Percentiles rank a stretch among this genome's conserved stretches.
phyloP scores from a whole-genome alignment of 352 stramenopile species.

The Phytophthora foliorum region DNA sequence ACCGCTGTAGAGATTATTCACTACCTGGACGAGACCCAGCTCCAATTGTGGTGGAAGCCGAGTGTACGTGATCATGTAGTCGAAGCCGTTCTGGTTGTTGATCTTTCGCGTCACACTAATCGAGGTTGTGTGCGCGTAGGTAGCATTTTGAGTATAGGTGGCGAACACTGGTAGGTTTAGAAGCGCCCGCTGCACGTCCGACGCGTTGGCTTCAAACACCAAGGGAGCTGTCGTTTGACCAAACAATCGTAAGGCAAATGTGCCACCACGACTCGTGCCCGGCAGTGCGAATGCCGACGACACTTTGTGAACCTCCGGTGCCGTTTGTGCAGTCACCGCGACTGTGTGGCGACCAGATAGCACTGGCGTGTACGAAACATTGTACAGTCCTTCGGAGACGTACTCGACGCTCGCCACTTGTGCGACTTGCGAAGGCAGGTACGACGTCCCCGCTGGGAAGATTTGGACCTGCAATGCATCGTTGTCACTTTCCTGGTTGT shows the following conservation, averaged over 20 bases:
- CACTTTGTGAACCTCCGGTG: slow-evolving; percentile 87
- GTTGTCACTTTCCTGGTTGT: slow-evolving; percentile 65
- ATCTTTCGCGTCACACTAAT: slow-evolving; percentile 63
- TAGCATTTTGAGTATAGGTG: slow-evolving; percentile 8
- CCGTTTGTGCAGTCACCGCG: slow-evolving; percentile 78
- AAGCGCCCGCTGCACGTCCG: slow-evolving; percentile 72
- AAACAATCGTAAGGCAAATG: slow-evolving; percentile 84
- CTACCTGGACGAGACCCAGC: slow-evolving; percentile 41
- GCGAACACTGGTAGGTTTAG: slow-evolving; percentile 64
- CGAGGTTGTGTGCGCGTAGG: slow-evolving; percentile 16
- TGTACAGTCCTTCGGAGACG: slow-evolving; percentile 82
- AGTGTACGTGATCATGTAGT: slow-evolving; percentile 80
- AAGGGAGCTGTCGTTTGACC: slow-evolving; percentile 70
- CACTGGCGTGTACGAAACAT: slow-evolving; percentile 86
- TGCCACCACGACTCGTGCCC: slow-evolving; percentile 68
- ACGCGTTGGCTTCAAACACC: slow-evolving; percentile 84
- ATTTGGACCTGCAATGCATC: slow-evolving; percentile 50
- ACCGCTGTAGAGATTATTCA: slow-evolving; percentile 77
- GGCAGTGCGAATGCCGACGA: slow-evolving; percentile 77
- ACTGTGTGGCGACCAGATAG: slow-evolving; percentile 90
- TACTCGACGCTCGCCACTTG: slow-evolving; percentile 60
- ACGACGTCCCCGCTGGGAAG: slow-evolving; percentile 53
- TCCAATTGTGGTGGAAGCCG: slow-evolving; percentile 48
- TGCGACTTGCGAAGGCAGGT: slow-evolving; percentile 29
- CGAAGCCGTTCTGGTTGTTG: slow-evolving; percentile 74